These are phyloP conservation scores for Alopecurus myosuroides DNA, from an alignment of 176 grass and related monocot species.

Conservation along the genomic window DNA sequence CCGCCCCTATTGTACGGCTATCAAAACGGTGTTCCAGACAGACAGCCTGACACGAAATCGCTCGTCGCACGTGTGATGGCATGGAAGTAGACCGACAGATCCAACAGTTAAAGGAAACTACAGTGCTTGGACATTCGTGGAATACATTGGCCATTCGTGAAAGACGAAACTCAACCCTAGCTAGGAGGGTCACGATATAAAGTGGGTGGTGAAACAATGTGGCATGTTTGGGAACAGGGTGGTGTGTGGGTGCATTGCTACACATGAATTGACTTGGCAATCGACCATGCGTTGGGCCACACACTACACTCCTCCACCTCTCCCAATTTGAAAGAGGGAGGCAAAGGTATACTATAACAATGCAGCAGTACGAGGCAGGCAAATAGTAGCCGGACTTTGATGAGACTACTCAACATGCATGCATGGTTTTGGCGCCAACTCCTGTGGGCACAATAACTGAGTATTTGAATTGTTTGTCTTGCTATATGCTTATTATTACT, in stretches of 20 bases:
- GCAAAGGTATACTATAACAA: background rate
- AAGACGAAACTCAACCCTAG: background rate
- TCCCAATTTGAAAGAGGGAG: background rate
- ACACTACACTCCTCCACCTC: background rate
- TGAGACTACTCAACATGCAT: constrained; percentile 18
- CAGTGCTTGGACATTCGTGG: background rate
- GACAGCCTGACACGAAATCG: background rate
- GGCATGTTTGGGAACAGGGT: constrained; percentile 16
- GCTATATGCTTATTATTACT: background rate
- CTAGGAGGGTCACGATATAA: background rate
- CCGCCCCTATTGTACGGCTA: too few relatives aligned
- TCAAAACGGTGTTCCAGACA: background rate
- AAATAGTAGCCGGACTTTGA: constrained; percentile 3
- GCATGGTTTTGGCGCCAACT: background rate
- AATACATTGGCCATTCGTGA: background rate
- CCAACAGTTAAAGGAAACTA: background rate
- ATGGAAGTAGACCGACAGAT: background rate
- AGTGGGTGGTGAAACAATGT: background rate
- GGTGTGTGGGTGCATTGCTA: constrained; percentile 21
- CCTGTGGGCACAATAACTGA: background rate
- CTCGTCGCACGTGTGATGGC: background rate
- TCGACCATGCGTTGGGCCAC: constrained; percentile 13
- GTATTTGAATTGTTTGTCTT: background rate
- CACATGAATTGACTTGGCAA: background rate
- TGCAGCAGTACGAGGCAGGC: background rate